Conservation (phyloP, 306 rosid species). For the Leucaena leucocephala region DNA sequence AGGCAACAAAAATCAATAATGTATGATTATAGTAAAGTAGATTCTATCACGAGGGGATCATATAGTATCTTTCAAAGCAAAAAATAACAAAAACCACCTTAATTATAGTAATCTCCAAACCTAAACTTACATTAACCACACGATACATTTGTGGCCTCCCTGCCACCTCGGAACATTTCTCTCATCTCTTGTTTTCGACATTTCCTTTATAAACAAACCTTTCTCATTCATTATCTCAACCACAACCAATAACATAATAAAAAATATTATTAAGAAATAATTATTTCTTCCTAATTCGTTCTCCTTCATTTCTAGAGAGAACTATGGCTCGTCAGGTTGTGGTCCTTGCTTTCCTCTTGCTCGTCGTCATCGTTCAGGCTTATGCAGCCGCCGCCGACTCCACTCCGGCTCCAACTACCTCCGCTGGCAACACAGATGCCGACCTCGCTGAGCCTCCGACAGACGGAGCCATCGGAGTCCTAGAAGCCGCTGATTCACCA, state of each 20-base stretch:
- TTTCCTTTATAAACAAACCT: background rate
- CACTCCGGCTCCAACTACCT: background rate
- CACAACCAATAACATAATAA: background rate
- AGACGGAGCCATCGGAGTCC: conserved; percentile 42
- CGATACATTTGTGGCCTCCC: background rate
- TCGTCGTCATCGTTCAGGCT: conserved; percentile 31
- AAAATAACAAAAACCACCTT: background rate
- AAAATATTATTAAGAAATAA: background rate
- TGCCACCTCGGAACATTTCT: background rate
- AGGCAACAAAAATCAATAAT: too few species aligned
- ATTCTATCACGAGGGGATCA: background rate
- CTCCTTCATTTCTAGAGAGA: background rate
- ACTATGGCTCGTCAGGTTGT: conserved; percentile 53
- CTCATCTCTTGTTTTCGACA: too few species aligned
- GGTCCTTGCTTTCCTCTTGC: conserved; percentile 42
- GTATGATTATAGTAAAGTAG: background rate
- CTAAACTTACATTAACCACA: background rate
- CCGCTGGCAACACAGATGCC: background rate
- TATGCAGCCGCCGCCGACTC: conserved; percentile 21
- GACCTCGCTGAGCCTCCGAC: background rate
- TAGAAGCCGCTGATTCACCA: conserved; percentile 5
- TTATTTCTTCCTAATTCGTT: background rate
- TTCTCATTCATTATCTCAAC: background rate
- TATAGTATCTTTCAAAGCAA: background rate
- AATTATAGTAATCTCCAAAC: background rate